phyloP scores from a whole-genome alignment of 2,329 filamentous ascomycete genomes.

The Lizonia empirigonia region DNA sequence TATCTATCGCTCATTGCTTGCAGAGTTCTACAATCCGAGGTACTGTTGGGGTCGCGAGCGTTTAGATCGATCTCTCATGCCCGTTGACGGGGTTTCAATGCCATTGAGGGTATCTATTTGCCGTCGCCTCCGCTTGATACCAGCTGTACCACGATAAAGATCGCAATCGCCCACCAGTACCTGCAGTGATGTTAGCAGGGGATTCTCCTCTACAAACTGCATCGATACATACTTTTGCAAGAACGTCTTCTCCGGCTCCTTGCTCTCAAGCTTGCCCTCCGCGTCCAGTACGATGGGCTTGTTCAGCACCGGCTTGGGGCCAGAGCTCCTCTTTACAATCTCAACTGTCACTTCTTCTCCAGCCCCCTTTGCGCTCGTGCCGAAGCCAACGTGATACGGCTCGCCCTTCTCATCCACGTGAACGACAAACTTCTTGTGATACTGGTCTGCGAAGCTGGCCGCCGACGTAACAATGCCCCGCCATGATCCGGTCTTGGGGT shows the following conservation, averaged over 20 bases:
- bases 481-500: slow-evolving; percentile 48
- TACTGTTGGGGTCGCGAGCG: not conserved
- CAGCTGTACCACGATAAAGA: slow-evolving; percentile 56
- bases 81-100: not conserved
- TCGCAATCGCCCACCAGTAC: slow-evolving; percentile 58
- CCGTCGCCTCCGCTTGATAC: slow-evolving; percentile 49
- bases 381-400: slow-evolving; percentile 54
- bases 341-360: slow-evolving; percentile 51
- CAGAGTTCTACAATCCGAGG: not conserved
- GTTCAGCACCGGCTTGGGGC: slow-evolving; percentile 54
- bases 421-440: slow-evolving; percentile 52
- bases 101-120: slow-evolving; percentile 6
- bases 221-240: slow-evolving; percentile 55
- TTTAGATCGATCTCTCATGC: not conserved
- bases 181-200: slow-evolving; percentile 36
- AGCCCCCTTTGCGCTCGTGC: slow-evolving; percentile 38
- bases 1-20: not conserved
- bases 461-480: slow-evolving; percentile 54
- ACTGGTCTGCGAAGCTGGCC: slow-evolving; percentile 49
- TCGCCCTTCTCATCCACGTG: slow-evolving; percentile 52
- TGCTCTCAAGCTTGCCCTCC: slow-evolving; percentile 56
- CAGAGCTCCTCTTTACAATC: slow-evolving; percentile 47
- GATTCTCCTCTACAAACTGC: not conserved
- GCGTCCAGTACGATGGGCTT: slow-evolving; percentile 63
- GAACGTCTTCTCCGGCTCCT: slow-evolving; percentile 57